Base-by-base conservation (phyloP, 1,284 basidiomycete genomes). In the Sporisorium sorghi region DNA sequence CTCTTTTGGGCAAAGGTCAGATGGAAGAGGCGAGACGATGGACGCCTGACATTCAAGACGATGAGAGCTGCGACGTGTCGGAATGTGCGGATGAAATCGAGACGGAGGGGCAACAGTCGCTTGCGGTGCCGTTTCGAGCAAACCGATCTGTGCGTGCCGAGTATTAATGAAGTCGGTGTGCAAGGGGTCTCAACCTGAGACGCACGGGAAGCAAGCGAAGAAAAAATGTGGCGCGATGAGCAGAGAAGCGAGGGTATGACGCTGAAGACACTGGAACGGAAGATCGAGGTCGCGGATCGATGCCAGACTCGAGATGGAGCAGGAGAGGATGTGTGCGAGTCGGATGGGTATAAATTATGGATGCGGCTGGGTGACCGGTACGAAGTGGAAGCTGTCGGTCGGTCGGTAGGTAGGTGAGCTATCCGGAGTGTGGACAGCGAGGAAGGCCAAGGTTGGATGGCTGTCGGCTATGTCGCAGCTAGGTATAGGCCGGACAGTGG, bases 11-110 rank as follows among this genome's bases (percentile, higher is more conserved):
- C 53, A 44, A 30, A 19, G 32, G 42, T 53, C n/a, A 40, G 24
- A 12, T 26, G 33, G 30, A 9, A 23, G 24, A 39, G 43, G 37
- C 32, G 26, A 30, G 35, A 50, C 23, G 52, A 30, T 24, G 30
- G 37, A 23, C 40, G 21, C 21, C 42, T 44, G 28, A 52, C 64
- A 67, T 67, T 17, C 53, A 58, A 52, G 44, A 44, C 24, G 28
- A 11, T 44, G n/a, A n/a, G 35, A n/a, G 3, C 17, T 46, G 15
- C 14, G 42, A 26, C 5, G 15, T 46, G 43, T 17, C 26, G 43
- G 9, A n/a, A 28, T 7, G 43, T 24, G 26, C 1, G 43, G 24
- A 24, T n/a, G 7, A 30, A 24, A 30, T 33, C 17, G 46, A 32
- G 46, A 15, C 46, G n/a, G 12, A 28, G 30, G 15, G 46, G n/a